Evolutionary conservation across 2,329 filamentous ascomycete species (phyloP), one percentile per base, ranked within the genome.

Genomic region (Leptographium procerum): DNA sequence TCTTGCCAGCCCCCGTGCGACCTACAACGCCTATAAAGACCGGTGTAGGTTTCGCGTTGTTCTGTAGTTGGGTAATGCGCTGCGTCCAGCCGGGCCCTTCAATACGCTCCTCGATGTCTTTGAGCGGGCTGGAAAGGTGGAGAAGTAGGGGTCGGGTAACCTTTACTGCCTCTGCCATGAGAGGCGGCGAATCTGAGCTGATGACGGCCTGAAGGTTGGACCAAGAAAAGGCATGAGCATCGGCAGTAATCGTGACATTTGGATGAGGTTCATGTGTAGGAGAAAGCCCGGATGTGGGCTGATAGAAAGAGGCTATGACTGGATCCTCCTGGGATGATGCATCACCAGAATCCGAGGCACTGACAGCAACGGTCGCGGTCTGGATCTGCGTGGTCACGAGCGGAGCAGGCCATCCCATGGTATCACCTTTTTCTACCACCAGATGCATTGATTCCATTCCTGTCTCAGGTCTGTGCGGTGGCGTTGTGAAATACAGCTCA

Each of bases 1-100:
- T 81, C 64, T 86, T 87, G 0, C 83, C 83, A 1, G 79, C 77
- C 0, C 83, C 82, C 0, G 84, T 86, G 57, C 77, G 81, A 1
- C 83, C 83, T 3, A 83, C 76, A 1, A 86, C 77, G 7, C 82
- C 57, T 9, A 59, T 83, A 22, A 86, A 72, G 0, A 85, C 72
- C 1, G 74, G 70, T 2, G 64, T 65, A 24, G 68, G 69, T 6
- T 65, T 65, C 3, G 72, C 69, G 47, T 55, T 29, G 24, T 51
- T 33, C 33, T 56, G 53, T 28, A 59, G 57, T 14, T 33, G 47
- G 6, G 34, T 24, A 4, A 55, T n/a, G n/a, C 48, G 47, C 13
- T 56, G 34, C 5, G 53, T 50, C 57, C 57, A 59, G n/a, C 57
- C 36, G 9, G 57, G 53, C 4, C 57, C 57, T 5, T 65, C 55